These are phyloP conservation scores for Cryptococcus amylolentus DNA, from an alignment of 1,284 basidiomycete species.

Conservation along the genomic window DNA sequence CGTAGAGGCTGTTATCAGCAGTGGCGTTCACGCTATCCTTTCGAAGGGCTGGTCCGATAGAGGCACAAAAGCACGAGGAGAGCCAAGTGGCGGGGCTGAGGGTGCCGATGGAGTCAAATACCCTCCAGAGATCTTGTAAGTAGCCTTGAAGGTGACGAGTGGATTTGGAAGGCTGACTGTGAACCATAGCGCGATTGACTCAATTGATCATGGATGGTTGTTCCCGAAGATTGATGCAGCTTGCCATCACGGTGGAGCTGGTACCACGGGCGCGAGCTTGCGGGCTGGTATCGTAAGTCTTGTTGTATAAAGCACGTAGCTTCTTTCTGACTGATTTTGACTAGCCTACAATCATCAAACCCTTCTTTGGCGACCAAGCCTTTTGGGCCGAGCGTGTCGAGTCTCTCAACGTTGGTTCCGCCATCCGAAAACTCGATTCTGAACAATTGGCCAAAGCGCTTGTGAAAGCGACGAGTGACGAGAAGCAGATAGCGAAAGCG, in stretches of 20 bases:
- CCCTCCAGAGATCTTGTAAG: constrained; percentile 65
- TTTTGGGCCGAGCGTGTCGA: constrained; percentile 96
- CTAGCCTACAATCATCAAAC: constrained; percentile 88
- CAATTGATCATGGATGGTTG: constrained; percentile 95
- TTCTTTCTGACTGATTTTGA: constrained; percentile 13
- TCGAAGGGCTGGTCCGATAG: constrained; percentile 98
- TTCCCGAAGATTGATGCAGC: constrained; percentile 91
- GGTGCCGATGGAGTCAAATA: constrained; percentile 53
- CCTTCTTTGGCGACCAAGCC: constrained; percentile 96
- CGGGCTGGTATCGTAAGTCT: constrained; percentile 37
- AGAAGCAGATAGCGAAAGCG: constrained; percentile 81
- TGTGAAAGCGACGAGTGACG: constrained; percentile 73
- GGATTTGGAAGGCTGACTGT: background rate
- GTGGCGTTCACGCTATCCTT: constrained; percentile 83
- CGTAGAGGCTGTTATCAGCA: constrained; percentile 77
- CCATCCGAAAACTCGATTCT: constrained; percentile 78
- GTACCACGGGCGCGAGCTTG: constrained; percentile 84
- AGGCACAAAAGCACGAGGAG: constrained; percentile 59
- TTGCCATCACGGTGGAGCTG: constrained; percentile 96
- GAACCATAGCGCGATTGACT: constrained; percentile 59
- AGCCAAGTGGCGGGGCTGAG: constrained; percentile 39
- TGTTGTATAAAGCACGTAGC: background rate
- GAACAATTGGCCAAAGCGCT: constrained; percentile 74
- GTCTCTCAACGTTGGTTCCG: constrained; percentile 81
- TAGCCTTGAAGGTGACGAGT: background rate